phyloP scores from a whole-genome alignment of 2,329 filamentous ascomycete genomes.

The Pseudogymnoascus sp. region DNA sequence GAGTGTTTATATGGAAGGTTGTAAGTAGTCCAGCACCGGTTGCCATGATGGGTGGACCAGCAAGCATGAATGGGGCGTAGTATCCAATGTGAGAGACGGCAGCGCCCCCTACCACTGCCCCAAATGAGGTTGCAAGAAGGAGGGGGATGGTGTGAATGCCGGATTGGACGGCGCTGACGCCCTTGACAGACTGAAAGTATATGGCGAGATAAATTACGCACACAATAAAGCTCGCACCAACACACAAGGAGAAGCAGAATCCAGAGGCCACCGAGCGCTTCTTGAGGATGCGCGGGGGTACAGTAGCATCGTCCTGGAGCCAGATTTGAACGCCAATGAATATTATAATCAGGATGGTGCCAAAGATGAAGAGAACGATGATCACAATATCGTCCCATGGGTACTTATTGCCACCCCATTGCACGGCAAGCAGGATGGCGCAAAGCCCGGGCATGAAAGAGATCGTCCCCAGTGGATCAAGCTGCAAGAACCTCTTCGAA shows the following conservation, averaged over 20 bases:
- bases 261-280: slow-evolving; percentile 28
- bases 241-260: slow-evolving; percentile 27
- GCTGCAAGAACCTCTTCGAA: slow-evolving; percentile 30
- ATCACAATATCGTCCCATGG: slow-evolving; percentile 27
- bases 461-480: slow-evolving; percentile 29
- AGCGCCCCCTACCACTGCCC: slow-evolving; percentile 24
- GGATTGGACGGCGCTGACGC: slow-evolving; percentile 32
- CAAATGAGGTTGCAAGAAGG: slow-evolving; percentile 25
- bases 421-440: slow-evolving; percentile 27
- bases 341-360: slow-evolving; percentile 18
- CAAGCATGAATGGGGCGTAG: slow-evolving; percentile 23
- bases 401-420: slow-evolving; percentile 39
- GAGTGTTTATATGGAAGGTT: slow-evolving; percentile 28
- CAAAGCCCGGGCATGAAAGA: slow-evolving; percentile 23
- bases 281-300: slow-evolving; percentile 30
- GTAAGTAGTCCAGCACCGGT: slow-evolving; percentile 34
- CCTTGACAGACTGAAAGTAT: slow-evolving; percentile 38
- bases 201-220: slow-evolving; percentile 35
- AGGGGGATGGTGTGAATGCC: slow-evolving; percentile 29
- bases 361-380: slow-evolving; percentile 27
- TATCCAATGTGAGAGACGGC: slow-evolving; percentile 27
- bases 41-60: slow-evolving; percentile 23
- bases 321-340: slow-evolving; percentile 14
- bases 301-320: slow-evolving; percentile 22
- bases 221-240: slow-evolving; percentile 25